These are phyloP conservation scores for Fusarium sp. DNA, from an alignment of 2,329 filamentous ascomycete genomes.

Conservation along the genomic window DNA sequence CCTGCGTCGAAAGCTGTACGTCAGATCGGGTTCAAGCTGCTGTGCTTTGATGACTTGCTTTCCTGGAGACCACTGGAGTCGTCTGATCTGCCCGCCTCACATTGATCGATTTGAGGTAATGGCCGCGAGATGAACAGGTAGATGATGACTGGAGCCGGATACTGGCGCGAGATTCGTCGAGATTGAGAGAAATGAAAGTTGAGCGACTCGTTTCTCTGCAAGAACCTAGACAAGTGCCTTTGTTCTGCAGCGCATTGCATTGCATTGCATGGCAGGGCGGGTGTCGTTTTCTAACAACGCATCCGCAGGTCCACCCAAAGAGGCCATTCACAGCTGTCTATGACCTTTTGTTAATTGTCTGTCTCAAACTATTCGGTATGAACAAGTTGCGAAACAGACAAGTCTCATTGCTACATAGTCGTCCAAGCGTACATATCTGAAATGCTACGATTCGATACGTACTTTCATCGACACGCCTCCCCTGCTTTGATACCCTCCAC, in stretches of 20 bases:
- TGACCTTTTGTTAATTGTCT: slow-evolving; percentile 1
- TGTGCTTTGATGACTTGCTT: slow-evolving; percentile 39
- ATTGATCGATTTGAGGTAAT: slow-evolving; percentile 38
- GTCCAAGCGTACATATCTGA: slow-evolving; percentile 41
- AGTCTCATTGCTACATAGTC: slow-evolving; percentile 25
- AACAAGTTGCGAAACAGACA: slow-evolving; percentile 24
- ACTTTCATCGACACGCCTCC: slow-evolving; percentile 36
- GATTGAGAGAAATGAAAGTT: slow-evolving; percentile 25
- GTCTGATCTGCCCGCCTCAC: slow-evolving; percentile 37
- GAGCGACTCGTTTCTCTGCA: slow-evolving; percentile 32
- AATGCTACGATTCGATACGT: slow-evolving; percentile 17
- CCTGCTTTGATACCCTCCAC: slow-evolving; percentile 48
- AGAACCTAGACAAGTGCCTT: slow-evolving; percentile 29
- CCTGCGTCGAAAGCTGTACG: slow-evolving; percentile 49
- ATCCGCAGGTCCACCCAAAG: slow-evolving; percentile 25
- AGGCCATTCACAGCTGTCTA: slow-evolving; percentile 28
- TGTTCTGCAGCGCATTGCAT: slow-evolving; percentile 34
- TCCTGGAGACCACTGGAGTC: slow-evolving; percentile 14
- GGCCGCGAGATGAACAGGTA: slow-evolving; percentile 36
- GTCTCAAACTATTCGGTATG: slow-evolving; percentile 16
- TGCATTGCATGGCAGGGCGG: slow-evolving; percentile 44
- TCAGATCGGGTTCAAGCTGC: slow-evolving; percentile 35
- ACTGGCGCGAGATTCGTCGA: slow-evolving; percentile 43
- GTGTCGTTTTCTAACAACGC: slow-evolving; percentile 36
- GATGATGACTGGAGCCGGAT: slow-evolving; percentile 25